Base-by-base conservation (phyloP, 495 filamentous ascomycete genomes). In the Penicillium psychrofluorescens region DNA sequence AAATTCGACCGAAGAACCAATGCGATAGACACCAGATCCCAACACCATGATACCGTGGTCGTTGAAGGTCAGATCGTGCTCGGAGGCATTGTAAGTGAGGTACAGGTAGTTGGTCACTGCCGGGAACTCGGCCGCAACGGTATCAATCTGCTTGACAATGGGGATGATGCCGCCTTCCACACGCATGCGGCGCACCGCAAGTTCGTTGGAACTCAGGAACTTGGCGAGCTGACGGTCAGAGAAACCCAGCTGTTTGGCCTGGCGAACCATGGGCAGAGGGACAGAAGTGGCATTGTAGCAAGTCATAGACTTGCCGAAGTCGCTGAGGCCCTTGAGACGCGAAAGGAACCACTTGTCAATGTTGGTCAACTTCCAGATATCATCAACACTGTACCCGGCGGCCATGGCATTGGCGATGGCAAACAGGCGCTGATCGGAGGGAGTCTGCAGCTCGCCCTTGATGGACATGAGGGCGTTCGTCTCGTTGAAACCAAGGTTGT, bases 381-480 rank as follows among this genome's bases (percentile, higher is more conserved):
- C 90, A 49, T 97, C 84, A 34, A 96, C 91, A 9, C 78, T 84
- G 61, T 98, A 98, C 27, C 91, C 92, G 40, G 85, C 67, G 53
- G 86, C 80, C 92, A 98, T 97, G 35, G 92, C 92, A 53, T 98
- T 98, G 40, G 92, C 92, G 55, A 98, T 92, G 44, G 92, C 92
- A 49, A 98, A 98, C 29, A 98, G 76, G 43, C 92, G 87, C 70
- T 98, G 92, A 58, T 98, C 92, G 8, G 92, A 97, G 32, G 92
- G 92, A 12, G 90, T 95, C 66, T 98, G 92, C 10, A 98, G 76
- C 72, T 98, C 92, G 48, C 85, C 81, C 51, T 96, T 88, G 48
- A 98, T 95, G 0, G 86, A 90, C 87, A 98, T 96, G 22, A 96
- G 77, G 0, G 92, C 92, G 45, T 76, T 72, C 2, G 91, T 96